Evolutionary conservation across 1,139 yeast genomes (phyloP), one percentile per base, ranked within the genome.

Genomic region (Pichia sp.): DNA sequence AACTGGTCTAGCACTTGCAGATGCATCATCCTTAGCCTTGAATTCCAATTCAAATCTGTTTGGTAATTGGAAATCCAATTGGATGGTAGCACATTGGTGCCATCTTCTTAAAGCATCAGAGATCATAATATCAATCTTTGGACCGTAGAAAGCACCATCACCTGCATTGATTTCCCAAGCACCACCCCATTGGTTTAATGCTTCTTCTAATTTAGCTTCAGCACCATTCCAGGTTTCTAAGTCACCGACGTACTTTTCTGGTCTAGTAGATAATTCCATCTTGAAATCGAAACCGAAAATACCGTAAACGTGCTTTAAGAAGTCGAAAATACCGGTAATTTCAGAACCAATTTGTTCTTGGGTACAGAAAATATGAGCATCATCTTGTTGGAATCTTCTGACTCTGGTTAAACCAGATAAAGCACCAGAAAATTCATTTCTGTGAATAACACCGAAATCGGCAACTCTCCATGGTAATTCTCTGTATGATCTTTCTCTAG

Each of bases 91-190:
- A 38, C 95, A 89, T 66, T 93, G 99, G 65, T 90, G 97, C 62
- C 81, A 79, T 62, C 91, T 90, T 8, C 81, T 83, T 43, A 79
- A 79, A 38, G 90, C 90, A 67, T 94, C 99, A 17, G 83, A 81
- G 44, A 93, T 80, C 61, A 88, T 75, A 41, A 93, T 80, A 65
- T 93, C 99, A 56, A 93, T 89, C 67, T 85, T 85, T 24, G 99
- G 99, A 1, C 99, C 99, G 65, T 93, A 93, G 68, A 93, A 93
- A 0, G 99, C 99, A 48, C 99, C 99, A 67, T 93, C 99, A 17
- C 96, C 96, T 49, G 82, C 86, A 54, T 90, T 85, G 12, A 88
- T 59, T 43, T 76, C 72, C 96, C 96, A 91, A 24, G 76, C 75
- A 8, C 83, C 85, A 20, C 82, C 76, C 50, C 76, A 69, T 20